Evolutionary conservation across 495 filamentous ascomycete genomes (phyloP).

Genomic region (Penicillium bovifimosum): DNA sequence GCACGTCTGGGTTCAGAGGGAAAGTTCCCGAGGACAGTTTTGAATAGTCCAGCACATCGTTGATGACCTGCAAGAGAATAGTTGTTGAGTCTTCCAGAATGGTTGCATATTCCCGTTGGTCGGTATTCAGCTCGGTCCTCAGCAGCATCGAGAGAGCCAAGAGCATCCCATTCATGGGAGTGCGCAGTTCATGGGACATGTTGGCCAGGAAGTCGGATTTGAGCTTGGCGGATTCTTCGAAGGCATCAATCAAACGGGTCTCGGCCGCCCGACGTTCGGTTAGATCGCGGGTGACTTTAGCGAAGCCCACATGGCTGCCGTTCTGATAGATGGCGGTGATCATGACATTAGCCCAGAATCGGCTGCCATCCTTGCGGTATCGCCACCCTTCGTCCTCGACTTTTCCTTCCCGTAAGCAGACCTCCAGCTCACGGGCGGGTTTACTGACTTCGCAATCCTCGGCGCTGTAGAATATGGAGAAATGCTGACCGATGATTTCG

Average conservation of each 20-base stretch:
- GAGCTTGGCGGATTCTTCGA: constrained; percentile 58
- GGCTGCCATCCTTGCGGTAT: constrained; percentile 54
- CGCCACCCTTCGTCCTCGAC: constrained; percentile 65
- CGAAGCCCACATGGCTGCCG: constrained; percentile 55
- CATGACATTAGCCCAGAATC: constrained; percentile 64
- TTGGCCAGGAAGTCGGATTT: constrained; percentile 68
- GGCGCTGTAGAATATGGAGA: constrained; percentile 55
- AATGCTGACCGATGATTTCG: constrained; percentile 59
- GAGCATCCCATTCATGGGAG: constrained; percentile 71
- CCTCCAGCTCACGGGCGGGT: constrained; percentile 49
- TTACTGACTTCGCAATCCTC: constrained; percentile 51
- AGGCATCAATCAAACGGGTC: constrained; percentile 52
- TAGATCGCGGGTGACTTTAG: constrained; percentile 60
- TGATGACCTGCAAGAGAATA: constrained; percentile 78
- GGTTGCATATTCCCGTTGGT: constrained; percentile 69
- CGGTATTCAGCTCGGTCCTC: constrained; percentile 57
- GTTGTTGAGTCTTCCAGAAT: constrained; percentile 79
- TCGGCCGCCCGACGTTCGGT: constrained; percentile 58
- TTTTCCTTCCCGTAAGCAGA: constrained; percentile 54
- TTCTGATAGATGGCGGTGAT: constrained; percentile 56
- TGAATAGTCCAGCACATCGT: constrained; percentile 84
- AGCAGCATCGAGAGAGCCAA: constrained; percentile 66
- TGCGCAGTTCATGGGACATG: constrained; percentile 89
- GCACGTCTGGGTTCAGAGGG: constrained; percentile 64
- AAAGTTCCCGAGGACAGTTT: constrained; percentile 86